Percentiles rank a stretch among this genome's conserved stretches.
Conservation (phyloP, 2,329 filamentous ascomycete species). For the Cladobotryum mycophilum region DNA sequence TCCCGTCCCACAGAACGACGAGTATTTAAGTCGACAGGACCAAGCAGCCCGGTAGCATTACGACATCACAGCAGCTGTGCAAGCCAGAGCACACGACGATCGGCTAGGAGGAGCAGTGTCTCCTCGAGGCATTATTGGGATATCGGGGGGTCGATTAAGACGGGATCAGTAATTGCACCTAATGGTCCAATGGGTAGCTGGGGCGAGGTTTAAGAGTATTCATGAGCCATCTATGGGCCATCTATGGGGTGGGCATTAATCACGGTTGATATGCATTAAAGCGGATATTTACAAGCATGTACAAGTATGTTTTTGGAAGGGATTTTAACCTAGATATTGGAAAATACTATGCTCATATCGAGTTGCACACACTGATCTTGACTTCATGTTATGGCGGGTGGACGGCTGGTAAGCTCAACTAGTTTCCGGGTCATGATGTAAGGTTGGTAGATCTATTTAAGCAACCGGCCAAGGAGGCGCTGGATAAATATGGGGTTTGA, state of each 20-base stretch:
- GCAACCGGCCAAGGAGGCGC: too few species aligned
- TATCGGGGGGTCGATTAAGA: conserved; percentile 72
- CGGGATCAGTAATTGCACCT: conserved; percentile 62
- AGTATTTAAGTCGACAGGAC: conserved; percentile 49
- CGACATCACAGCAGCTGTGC: conserved; percentile 65
- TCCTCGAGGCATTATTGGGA: conserved; percentile 90
- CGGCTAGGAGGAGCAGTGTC: conserved; percentile 58
- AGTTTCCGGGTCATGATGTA: too few species aligned
- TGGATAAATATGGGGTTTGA: too few species aligned
- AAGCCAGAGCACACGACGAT: conserved; percentile 78
- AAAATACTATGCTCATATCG: too few species aligned
- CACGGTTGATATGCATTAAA: neutral
- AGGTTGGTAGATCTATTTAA: too few species aligned
- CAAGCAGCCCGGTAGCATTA: conserved; percentile 41
- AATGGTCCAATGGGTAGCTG: conserved; percentile 67
- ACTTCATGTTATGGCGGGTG: too few species aligned
- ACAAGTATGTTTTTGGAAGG: neutral
- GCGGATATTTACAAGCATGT: too few species aligned
- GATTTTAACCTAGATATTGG: neutral
- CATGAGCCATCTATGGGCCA: too few species aligned
- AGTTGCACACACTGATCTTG: too few species aligned
- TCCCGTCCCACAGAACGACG: conserved; percentile 46
- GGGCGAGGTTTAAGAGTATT: conserved; percentile 58
- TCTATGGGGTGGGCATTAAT: neutral
- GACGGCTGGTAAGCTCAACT: too few species aligned